These are phyloP conservation scores for Metarhizium brunneum DNA, from an alignment of 2,329 filamentous ascomycete genomes.

Conservation along the genomic window DNA sequence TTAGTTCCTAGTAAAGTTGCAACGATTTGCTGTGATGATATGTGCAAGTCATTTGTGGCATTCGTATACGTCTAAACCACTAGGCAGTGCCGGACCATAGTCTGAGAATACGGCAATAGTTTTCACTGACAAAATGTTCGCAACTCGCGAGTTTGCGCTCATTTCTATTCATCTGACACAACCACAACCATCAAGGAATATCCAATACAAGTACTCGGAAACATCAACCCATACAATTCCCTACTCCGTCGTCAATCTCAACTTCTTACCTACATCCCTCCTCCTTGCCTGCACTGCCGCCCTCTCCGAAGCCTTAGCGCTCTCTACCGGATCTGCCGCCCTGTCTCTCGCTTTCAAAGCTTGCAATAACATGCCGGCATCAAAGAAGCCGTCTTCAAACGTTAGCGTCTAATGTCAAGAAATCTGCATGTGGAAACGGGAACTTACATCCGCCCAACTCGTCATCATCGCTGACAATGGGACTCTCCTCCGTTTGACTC, in stretches of 20 bases:
- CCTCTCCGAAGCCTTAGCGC: slow-evolving; percentile 43
- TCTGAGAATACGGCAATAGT: no score
- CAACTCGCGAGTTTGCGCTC: no score
- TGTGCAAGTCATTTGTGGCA: no score
- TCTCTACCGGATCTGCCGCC: slow-evolving; percentile 39
- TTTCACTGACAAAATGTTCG: no score
- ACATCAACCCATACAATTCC: neutral
- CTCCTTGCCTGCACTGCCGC: slow-evolving; percentile 49
- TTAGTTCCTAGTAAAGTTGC: no score
- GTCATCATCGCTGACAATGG: slow-evolving; percentile 71
- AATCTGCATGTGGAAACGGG: neutral
- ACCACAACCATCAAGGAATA: neutral
- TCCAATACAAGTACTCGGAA: neutral
- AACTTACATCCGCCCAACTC: slow-evolving; percentile 87
- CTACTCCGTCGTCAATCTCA: slow-evolving; percentile 33
- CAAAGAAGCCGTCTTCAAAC: slow-evolving; percentile 85
- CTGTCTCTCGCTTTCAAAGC: slow-evolving; percentile 67
- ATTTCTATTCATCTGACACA: neutral
- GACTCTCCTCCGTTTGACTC: slow-evolving; percentile 59
- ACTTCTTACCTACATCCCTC: slow-evolving; percentile 65
- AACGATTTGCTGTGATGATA: no score
- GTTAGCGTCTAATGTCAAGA: slow-evolving; percentile 15
- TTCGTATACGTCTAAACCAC: no score
- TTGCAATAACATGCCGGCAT: slow-evolving; percentile 87
- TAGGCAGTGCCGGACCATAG: no score